Base-by-base conservation (phyloP, 257 asterid species). In the Solanum medicagineum region DNA sequence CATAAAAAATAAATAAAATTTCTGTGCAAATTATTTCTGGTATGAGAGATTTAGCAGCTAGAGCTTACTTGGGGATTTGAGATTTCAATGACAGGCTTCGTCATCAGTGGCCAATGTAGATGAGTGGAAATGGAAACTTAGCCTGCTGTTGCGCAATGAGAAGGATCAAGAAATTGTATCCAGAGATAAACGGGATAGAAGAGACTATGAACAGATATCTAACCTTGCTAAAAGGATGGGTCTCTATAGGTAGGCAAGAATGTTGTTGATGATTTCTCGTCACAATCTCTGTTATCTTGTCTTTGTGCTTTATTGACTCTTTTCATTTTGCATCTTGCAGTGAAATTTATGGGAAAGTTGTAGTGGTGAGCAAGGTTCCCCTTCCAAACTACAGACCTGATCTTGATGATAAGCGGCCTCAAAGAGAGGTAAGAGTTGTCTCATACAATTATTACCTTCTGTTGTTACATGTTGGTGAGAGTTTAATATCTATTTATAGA, bases 121-220 rank as follows among this genome's bases (percentile, higher is more conserved):
- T 81, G 98, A 94, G 92, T 95, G 99, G 99, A 97, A 94, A 91
- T 97, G 98, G 98, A 97, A 97, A 82, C 96, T 97, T 87, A 88
- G 94, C 90, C 91, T 95, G 97, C 90, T 97, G 86, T 71, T 89
- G 83, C 94, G 95, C 45, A 91, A 84, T 85, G 98, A 94, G 36
- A 91, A 88, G 65, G 97, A 94, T 83, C 96, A 92, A 86, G 99
- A 97, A 87, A 91, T 94, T 84, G 94, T 93, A 71, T 93, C 99
- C 42, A 91, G 92, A 87, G 99, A 95, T 88, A 97, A 95, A 89
- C 93, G 97, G 88, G 98, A 97, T 86, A 89, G 96, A 90, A 91
- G 98, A 84, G 97, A 97, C 89, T 93, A 91, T 81, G 98, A 97
- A 89, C 99, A 96, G 85, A 93, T 96, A 92, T 92, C 97, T 53